Evolutionary conservation across 2,329 filamentous ascomycete genomes (phyloP), one percentile per base, ranked within the genome.

Genomic region (Pestalotiopsis sp.): DNA sequence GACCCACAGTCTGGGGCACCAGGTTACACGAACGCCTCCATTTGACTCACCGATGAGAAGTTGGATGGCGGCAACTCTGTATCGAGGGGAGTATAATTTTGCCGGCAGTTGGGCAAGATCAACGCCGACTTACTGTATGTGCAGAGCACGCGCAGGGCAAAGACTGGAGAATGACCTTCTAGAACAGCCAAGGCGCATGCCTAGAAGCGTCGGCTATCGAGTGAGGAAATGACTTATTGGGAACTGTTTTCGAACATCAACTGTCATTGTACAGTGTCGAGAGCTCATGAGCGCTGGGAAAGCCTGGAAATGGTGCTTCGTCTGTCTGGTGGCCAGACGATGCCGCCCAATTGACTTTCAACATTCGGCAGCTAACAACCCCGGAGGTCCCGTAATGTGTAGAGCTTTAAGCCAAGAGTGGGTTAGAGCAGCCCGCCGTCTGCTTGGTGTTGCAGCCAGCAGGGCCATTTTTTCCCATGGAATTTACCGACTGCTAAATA

Each of bases 401-500:
- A 17, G 57, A 62, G 31, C 25, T 36, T 39, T 62, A 62, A 36
- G 17, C 59, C 59, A 39, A 39, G 31, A 62, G 17, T 14, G 31
- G 59, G 27, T 38, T 62, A 62, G 59, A 62, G 14, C 27, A 39
- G n/a, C 59, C 59, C 59, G 20, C 59, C 31, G 31, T 39, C 25
- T 62, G 17, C 59, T 23, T 62, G 17, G 59, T 31, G 59, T 23
- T 62, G 59, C 59, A 39, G 27, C 59, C 17, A 20, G 27, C 59
- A 38, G 20, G 59, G 12, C 59, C 36, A 39, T 62, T 52, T 49
- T 39, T 62, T 36, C 31, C 31, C 31, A 36, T 38, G 59, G 59
- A 39, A 62, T 36, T 62, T 62, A 36, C 59, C 59, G 59, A 36
- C 59, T 36, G 59, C 36, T 62, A 36, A 62, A 62, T 14, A 62